A percentile compares a stretch with the other conserved stretches of the same genome.
phyloP scores from a whole-genome alignment of 2,329 filamentous ascomycete species.

The Purpureocillium lavendulum region DNA sequence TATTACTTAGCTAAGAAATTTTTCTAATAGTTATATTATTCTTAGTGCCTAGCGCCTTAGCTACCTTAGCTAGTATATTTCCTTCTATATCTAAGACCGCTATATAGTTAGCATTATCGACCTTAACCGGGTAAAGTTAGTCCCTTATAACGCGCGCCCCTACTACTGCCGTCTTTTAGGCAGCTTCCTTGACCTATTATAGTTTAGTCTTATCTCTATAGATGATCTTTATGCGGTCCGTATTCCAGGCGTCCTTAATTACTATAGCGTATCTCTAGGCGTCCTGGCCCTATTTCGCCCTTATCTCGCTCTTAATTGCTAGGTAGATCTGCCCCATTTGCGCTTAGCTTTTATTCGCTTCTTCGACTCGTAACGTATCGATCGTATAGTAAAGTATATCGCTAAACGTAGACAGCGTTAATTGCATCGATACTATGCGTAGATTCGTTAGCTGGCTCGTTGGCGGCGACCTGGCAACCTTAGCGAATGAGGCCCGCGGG shows the following conservation, averaged over 20 bases:
- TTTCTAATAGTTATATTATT: background rate
- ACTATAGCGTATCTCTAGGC: background rate
- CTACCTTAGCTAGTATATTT: background rate
- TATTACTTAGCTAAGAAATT: background rate
- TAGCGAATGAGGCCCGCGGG: too few relatives aligned
- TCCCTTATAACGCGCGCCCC: background rate
- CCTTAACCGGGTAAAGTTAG: background rate
- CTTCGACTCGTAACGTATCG: background rate
- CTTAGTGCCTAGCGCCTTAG: background rate
- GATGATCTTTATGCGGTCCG: background rate
- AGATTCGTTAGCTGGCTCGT: background rate
- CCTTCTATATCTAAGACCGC: background rate
- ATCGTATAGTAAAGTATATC: background rate
- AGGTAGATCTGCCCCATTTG: background rate
- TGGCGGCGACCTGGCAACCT: too few relatives aligned
- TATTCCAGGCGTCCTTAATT: background rate
- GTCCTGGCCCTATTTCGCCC: background rate
- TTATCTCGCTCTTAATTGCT: slow-evolving; percentile 1
- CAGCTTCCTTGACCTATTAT: slow-evolving; percentile 1
- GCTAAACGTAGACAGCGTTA: background rate
- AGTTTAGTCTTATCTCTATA: slow-evolving; percentile 1
- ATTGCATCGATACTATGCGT: background rate
- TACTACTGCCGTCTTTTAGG: slow-evolving; percentile 1
- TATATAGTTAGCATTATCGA: background rate
- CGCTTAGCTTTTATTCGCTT: background rate